Base-by-base conservation (phyloP, 2,329 filamentous ascomycete genomes). In the Claviceps fusiformis region DNA sequence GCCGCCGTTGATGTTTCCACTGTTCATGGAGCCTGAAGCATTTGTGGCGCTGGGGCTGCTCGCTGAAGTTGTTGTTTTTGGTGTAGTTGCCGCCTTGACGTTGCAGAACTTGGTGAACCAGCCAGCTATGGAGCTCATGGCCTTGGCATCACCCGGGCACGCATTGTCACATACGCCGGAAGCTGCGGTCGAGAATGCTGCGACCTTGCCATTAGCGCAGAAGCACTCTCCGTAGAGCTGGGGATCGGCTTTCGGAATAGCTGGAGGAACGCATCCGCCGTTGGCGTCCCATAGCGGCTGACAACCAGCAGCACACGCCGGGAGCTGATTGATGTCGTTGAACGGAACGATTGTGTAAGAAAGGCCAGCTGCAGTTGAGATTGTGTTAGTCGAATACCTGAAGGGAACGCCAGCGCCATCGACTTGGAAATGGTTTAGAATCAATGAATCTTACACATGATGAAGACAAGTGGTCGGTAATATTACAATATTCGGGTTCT, bases 31-130 rank as follows among this genome's bases (percentile, higher is more conserved):
- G 5, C 50, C 41, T 33, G 54, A 10, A 7, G 33, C 33, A 33
- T 50, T 47, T 13, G 58, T 54, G 24, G 39, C 55, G 27, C 41
- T 50, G 7, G 58, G 58, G 33, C 19, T 15, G 15, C 8, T 27
- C 13, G 61, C 59, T 50, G 47, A 50, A 19, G 5, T 50, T 24
- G 46, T 48, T 48, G 46, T 3, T 11, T 63, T 60, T 17, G 59
- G 53, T 15, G 51, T 44, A 24, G 59, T 59, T 49, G 59, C 57
- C 59, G 59, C 53, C 53, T 63, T 71, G 9, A 76, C 75, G 41
- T 67, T 68, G 67, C 89, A 93, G 60, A 85, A 82, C 57, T 72
- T 74, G 41, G 76, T 77, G 66, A 85, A 93, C 89, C 89, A 95
- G 54, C 68, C 73, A 60, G 81, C 80, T 60, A 93, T 79, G 55